Evolutionary conservation across 768 basidiomycete species (phyloP).

Genomic region (Trametes sanguinea): DNA sequence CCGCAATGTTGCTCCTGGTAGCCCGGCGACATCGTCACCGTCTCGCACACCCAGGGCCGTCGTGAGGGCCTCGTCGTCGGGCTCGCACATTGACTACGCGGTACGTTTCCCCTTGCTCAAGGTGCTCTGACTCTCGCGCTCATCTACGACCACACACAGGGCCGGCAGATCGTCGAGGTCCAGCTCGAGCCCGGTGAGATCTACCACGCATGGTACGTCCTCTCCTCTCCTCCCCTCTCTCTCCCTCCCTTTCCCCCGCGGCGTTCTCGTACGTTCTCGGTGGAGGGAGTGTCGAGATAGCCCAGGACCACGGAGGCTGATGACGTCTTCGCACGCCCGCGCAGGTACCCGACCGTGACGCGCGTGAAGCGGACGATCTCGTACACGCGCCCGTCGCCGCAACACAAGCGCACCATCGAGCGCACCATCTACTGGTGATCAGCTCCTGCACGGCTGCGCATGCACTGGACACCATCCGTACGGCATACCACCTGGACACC

Average conservation of each 20-base stretch:
- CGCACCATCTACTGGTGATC: constrained; percentile 75
- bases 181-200: constrained; percentile 71
- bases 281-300: not conserved
- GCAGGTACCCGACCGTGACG: constrained; percentile 76
- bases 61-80: constrained; percentile 83
- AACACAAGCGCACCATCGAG: constrained; percentile 63
- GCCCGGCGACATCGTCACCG: constrained; percentile 82
- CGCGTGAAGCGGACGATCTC: constrained; percentile 75
- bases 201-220: constrained; percentile 63
- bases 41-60: constrained; percentile 63
- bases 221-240: not conserved
- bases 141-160: constrained; percentile 43
- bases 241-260: not conserved
- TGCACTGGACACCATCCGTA: not conserved
- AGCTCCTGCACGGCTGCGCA: not conserved
- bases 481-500: not conserved
- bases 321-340: not conserved
- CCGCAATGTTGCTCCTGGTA: constrained; percentile 29
- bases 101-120: constrained; percentile 44
- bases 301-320: constrained; percentile 5
- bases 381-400: constrained; percentile 51
- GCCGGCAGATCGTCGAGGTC: constrained; percentile 80
- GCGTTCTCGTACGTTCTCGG: not conserved
- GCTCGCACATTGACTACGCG: constrained; percentile 67
- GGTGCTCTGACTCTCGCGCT: not conserved